Conservation (phyloP, 2,329 filamentous ascomycete genomes). For the Cercospora zeina region DNA sequence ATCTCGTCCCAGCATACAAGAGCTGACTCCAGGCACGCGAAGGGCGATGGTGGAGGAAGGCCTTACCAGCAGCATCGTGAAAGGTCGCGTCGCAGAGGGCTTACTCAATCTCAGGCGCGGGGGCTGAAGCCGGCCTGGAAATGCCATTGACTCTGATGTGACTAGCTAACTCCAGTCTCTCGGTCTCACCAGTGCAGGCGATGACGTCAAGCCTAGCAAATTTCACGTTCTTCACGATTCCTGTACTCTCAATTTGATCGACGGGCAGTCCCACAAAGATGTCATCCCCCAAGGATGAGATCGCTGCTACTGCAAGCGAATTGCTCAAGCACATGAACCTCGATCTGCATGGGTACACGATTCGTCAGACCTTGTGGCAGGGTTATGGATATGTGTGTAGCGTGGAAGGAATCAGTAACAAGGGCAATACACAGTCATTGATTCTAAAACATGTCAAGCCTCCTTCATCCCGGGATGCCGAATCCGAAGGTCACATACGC, state of each 20-base stretch:
- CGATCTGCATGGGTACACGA: constrained; percentile 2
- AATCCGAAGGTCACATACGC: constrained; percentile 62
- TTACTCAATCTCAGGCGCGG: constrained; percentile 50
- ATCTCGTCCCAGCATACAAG: not conserved
- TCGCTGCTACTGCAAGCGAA: not conserved
- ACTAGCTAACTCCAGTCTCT: not conserved
- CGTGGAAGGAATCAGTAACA: constrained; percentile 46
- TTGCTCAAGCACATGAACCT: constrained; percentile 1
- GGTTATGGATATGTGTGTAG: constrained; percentile 57
- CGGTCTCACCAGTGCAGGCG: not conserved
- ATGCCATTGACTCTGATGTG: not conserved
- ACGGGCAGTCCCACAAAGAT: not conserved
- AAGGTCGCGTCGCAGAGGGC: constrained; percentile 55
- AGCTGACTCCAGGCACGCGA: not conserved
- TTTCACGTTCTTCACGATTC: not conserved
- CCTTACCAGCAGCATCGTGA: constrained; percentile 51
- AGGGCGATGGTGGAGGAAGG: constrained; percentile 34
- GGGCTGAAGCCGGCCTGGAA: not conserved
- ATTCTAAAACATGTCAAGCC: constrained; percentile 64
- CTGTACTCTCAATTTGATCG: not conserved
- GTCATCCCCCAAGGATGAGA: not conserved
- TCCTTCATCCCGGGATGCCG: constrained; percentile 42
- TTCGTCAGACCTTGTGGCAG: constrained; percentile 13
- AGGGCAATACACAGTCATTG: constrained; percentile 37
- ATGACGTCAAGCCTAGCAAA: constrained; percentile 10